Conservation (phyloP, 257 asterid genomes). For the Plectranthus barbatus region DNA sequence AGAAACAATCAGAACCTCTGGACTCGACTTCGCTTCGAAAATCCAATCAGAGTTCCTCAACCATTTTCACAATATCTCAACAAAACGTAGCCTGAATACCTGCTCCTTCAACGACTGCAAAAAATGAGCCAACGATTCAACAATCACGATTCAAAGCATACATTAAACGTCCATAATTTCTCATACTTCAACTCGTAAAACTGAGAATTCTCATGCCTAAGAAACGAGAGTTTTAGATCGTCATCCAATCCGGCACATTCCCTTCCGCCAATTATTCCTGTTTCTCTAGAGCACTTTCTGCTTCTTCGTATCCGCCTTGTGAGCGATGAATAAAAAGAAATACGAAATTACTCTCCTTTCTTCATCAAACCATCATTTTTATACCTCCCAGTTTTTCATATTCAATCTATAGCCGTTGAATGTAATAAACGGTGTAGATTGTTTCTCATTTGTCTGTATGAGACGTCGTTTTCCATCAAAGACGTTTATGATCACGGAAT, state of each 20-base stretch:
- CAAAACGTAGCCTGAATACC: conserved; percentile 7
- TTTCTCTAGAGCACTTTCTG: conserved; percentile 14
- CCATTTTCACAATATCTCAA: conserved; percentile 11
- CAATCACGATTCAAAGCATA: background rate
- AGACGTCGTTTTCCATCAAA: conserved; percentile 30
- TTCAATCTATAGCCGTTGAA: conserved; percentile 25
- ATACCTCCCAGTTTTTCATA: conserved; percentile 29
- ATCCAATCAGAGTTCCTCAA: conserved; percentile 8
- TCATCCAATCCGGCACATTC: conserved; percentile 25
- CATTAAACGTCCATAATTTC: background rate
- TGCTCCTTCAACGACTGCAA: conserved; percentile 7
- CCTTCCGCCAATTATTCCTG: background rate
- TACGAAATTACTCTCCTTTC: conserved; percentile 24
- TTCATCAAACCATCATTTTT: conserved; percentile 42
- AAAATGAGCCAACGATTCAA: conserved; percentile 16
- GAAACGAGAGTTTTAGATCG: conserved; percentile 11
- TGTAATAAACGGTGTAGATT: conserved; percentile 28
- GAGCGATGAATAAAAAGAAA: conserved; percentile 20
- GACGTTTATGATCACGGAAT: conserved; percentile 39
- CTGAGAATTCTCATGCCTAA: background rate
- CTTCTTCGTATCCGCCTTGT: conserved; percentile 28
- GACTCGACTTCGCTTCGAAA: conserved; percentile 2
- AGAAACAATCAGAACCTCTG: conserved; percentile 9
- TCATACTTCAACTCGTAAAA: conserved; percentile 1
- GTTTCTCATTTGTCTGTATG: conserved; percentile 23